phyloP scores from a whole-genome alignment of 768 basidiomycete species.

The Suillus luteus region DNA sequence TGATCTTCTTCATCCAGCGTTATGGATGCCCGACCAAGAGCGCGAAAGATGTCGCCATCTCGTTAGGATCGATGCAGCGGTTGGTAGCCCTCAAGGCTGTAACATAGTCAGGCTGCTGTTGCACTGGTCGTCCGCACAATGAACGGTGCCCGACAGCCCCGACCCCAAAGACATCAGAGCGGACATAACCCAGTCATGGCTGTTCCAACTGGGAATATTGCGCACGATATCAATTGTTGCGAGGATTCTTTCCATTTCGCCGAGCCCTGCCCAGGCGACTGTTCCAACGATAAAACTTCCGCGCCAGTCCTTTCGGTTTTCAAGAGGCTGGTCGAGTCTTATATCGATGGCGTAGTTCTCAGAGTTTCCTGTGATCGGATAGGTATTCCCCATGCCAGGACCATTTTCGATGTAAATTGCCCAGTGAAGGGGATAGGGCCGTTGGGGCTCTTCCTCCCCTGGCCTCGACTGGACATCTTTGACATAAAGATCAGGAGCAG shows the following conservation, averaged over 20 bases:
- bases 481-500: constrained; percentile 6
- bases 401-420: constrained; percentile 30
- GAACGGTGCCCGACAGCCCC: constrained; percentile 38
- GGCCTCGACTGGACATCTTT: constrained; percentile 33
- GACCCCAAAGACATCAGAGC: neutral
- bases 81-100: constrained; percentile 87
- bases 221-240: neutral
- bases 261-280: constrained; percentile 8
- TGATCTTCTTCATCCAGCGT: constrained; percentile 82
- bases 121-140: constrained; percentile 82
- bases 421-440: constrained; percentile 26
- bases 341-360: constrained; percentile 26
- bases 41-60: constrained; percentile 91
- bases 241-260: neutral
- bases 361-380: constrained; percentile 26
- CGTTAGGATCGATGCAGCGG: constrained; percentile 87
- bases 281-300: constrained; percentile 27
- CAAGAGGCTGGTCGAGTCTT: constrained; percentile 9
- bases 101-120: constrained; percentile 73
- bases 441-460: constrained; percentile 1
- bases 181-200: neutral
- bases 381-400: constrained; percentile 23
- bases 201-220: neutral
- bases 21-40: constrained; percentile 93
- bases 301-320: constrained; percentile 21